phyloP scores from a whole-genome alignment of 2,329 filamentous ascomycete species.

The Cladophialophora immunda region DNA sequence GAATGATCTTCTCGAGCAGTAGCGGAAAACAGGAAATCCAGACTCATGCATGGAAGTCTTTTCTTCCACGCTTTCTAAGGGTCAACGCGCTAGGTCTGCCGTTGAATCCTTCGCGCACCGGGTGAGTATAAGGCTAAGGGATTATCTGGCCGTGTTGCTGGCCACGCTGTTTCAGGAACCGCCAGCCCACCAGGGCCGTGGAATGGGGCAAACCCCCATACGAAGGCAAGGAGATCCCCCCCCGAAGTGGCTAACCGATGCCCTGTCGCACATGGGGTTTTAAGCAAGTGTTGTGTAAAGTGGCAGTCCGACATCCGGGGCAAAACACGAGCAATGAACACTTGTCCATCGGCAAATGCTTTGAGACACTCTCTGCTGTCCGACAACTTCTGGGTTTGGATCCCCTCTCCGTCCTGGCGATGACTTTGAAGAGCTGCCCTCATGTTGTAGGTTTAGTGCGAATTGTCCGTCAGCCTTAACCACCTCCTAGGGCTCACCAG shows the following conservation, averaged over 20 bases:
- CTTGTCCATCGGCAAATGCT: neutral
- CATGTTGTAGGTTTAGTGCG: no score
- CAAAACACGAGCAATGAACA: neutral
- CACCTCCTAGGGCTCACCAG: neutral
- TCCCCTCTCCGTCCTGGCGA: neutral
- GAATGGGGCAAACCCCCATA: neutral
- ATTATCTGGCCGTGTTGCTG: neutral
- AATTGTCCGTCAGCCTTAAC: neutral
- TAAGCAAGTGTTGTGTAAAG: neutral
- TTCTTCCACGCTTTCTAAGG: neutral
- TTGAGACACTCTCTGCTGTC: neutral
- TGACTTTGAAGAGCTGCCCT: no score
- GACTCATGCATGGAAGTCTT: neutral
- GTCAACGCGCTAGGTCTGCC: neutral
- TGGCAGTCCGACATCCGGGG: neutral
- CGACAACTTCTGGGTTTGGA: neutral
- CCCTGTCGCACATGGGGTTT: neutral
- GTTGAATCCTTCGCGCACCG: neutral
- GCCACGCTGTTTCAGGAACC: neutral
- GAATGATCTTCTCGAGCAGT: neutral
- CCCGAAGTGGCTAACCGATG: neutral
- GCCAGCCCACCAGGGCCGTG: neutral
- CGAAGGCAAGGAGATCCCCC: neutral
- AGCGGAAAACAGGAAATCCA: neutral
- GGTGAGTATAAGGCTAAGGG: neutral